Base-by-base conservation (phyloP, 805 yeast genomes). In the Candida pseudofarinosa region DNA sequence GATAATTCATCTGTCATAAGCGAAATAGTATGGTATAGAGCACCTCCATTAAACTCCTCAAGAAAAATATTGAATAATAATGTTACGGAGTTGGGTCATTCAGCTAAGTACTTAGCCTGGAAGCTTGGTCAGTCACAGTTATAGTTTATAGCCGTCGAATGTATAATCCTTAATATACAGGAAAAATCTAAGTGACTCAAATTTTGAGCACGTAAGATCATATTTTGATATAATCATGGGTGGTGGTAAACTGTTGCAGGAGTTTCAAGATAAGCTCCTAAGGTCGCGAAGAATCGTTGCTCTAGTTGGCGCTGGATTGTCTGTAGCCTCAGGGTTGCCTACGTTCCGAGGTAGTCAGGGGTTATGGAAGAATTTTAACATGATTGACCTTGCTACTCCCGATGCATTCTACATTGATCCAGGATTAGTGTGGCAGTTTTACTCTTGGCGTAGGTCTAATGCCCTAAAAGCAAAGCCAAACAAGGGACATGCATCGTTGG, bases 341-440 rank as follows among this genome's bases (percentile, higher is more conserved):
- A 83, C 91, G 0, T 85, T 82, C 55, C 67, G 88, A 39, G 88
- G 88, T 6, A 62, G 81, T 0, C 81, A 81, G 39, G 91, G 93
- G 0, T 65, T 83, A 20, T 88, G 96, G 96, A 73, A 79, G 46
- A 79, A 79, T 47, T 84, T 79, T 63, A 83, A 83, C 40, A 80
- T 89, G 52, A 81, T 86, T 36, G 96, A 88, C 55, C 68, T 89
- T 35, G 96, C 96, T 5, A 88, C 96, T 0, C 96, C 95, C 0
- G 96, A 88, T 56, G 96, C 96, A 4, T 88, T 89, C 59, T 77
- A 81, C 45, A 69, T 71, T 15, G 90, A 88, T 56, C 96, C 97
- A 0, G 86, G 87, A 0, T 68, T 88, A 7, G 96, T 89, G 5
- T 88, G 97, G 97, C 91, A 86, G 56, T 88, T 85, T 54, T 88